A percentile compares a stretch with the other conserved stretches of the same genome.
These are phyloP conservation scores for Hypholoma sublateritium DNA, from an alignment of 768 basidiomycete genomes.

Conservation along the genomic window DNA sequence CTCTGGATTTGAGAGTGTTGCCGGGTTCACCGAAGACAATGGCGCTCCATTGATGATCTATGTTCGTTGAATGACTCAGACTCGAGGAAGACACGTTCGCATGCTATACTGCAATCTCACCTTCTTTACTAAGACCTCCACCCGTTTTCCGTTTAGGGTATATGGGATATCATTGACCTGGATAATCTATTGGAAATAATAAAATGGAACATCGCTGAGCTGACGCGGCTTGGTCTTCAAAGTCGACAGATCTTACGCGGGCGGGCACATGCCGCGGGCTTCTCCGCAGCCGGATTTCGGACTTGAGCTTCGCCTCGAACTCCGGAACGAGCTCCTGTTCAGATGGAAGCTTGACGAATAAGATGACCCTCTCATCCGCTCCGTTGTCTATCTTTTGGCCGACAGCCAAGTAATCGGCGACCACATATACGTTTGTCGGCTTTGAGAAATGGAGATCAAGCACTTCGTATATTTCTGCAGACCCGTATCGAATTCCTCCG, in stretches of 20 bases:
- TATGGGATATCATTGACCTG: conserved; percentile 74
- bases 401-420: conserved; percentile 67
- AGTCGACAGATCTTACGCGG: conserved; percentile 42
- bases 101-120: conserved; percentile 29
- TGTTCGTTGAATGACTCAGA: conserved; percentile 11
- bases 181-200: conserved; percentile 48
- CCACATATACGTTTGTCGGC: conserved; percentile 33
- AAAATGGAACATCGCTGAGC: conserved; percentile 4
- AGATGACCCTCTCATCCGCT: conserved; percentile 71
- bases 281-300: conserved; percentile 59
- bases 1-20: conserved; percentile 73
- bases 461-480: conserved; percentile 80
- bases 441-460: conserved; percentile 60
- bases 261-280: conserved; percentile 78
- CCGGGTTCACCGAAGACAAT: conserved; percentile 64
- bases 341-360: conserved; percentile 67
- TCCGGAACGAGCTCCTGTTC: conserved; percentile 48
- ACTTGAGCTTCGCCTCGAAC: conserved; percentile 56
- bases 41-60: conserved; percentile 80
- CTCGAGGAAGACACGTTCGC: conserved; percentile 15
- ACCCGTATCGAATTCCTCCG: conserved; percentile 81
- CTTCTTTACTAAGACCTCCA: conserved; percentile 80
- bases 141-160: conserved; percentile 79
- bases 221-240: neutral
- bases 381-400: conserved; percentile 67